These are phyloP conservation scores for Eutrema japonicum DNA, from an alignment of 345 rosid species.

Conservation along the genomic window DNA sequence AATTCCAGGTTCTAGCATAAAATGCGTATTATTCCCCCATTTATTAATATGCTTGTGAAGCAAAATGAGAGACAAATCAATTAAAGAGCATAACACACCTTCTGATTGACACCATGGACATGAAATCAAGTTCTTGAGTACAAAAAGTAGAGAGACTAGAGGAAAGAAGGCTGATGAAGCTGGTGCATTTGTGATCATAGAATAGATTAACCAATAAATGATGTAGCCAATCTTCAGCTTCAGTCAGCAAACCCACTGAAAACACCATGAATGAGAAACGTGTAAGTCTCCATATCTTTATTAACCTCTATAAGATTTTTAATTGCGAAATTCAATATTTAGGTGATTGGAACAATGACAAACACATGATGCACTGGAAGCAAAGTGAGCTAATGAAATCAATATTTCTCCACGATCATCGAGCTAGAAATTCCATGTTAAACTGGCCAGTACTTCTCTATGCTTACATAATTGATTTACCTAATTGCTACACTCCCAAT, in stretches of 20 bases:
- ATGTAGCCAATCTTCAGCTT: neutral
- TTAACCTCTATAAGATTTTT: neutral
- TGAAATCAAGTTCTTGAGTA: constrained; percentile 14
- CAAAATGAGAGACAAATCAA: neutral
- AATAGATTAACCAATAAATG: neutral
- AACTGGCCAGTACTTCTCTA: neutral
- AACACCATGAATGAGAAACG: constrained; percentile 1
- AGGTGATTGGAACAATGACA: constrained; percentile 3
- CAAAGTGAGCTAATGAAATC: constrained; percentile 5
- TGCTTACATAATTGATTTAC: neutral
- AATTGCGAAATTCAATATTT: neutral
- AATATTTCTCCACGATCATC: neutral
- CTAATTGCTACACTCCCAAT: constrained; percentile 12
- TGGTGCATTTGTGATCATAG: constrained; percentile 5
- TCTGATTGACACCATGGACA: constrained; percentile 14
- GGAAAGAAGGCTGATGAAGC: neutral
- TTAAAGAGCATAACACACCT: neutral
- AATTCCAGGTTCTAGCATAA: neutral
- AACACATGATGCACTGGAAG: neutral
- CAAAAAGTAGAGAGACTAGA: neutral
- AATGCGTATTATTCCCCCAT: neutral
- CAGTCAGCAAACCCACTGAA: constrained; percentile 15
- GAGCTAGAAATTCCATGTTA: neutral
- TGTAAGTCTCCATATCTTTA: neutral
- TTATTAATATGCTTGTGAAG: neutral